Percentiles rank a stretch among this genome's conserved stretches.
These are phyloP conservation scores for Melanopsichium pennsylvanicum DNA, from an alignment of 1,284 basidiomycete species.

Conservation along the genomic window DNA sequence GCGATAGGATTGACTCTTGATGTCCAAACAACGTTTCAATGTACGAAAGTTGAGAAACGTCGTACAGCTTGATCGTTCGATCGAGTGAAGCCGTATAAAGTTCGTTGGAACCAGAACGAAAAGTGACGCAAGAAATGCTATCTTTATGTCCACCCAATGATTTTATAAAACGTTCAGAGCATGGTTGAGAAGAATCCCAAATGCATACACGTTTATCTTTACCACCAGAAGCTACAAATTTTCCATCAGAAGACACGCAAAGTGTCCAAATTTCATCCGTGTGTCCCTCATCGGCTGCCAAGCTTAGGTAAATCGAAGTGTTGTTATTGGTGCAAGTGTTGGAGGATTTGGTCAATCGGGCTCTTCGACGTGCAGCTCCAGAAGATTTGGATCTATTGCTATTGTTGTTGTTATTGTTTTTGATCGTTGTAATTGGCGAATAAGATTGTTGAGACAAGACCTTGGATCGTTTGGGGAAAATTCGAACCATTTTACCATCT, in stretches of 20 bases:
- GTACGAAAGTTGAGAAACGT: conserved; percentile 83
- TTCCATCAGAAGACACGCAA: conserved; percentile 84
- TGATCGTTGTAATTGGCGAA: no score
- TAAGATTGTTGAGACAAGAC: conserved; percentile 6
- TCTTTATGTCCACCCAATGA: conserved; percentile 70
- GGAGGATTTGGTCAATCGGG: conserved; percentile 11
- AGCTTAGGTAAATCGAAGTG: conserved; percentile 45
- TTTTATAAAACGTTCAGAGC: conserved; percentile 72
- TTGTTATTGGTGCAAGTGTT: conserved; percentile 5
- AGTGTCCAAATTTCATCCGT: conserved; percentile 83
- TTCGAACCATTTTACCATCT: conserved; percentile 58
- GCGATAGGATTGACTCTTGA: conserved; percentile 81
- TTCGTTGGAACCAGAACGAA: conserved; percentile 79
- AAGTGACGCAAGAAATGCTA: conserved; percentile 74
- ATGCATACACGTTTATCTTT: conserved; percentile 73
- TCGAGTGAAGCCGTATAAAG: conserved; percentile 85
- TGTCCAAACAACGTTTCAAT: conserved; percentile 98
- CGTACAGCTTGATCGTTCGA: conserved; percentile 89
- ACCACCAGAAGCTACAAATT: conserved; percentile 84
- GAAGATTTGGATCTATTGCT: no score
- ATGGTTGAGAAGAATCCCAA: conserved; percentile 32
- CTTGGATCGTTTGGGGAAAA: conserved; percentile 32
- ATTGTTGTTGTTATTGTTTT: no score
- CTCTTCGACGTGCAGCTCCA: conserved; percentile 46
- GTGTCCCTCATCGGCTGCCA: conserved; percentile 73